A percentile compares a stretch with the other conserved stretches of the same genome.
phyloP scores from a whole-genome alignment of 495 filamentous ascomycete species.

The Lasiosphaeria miniovina region DNA sequence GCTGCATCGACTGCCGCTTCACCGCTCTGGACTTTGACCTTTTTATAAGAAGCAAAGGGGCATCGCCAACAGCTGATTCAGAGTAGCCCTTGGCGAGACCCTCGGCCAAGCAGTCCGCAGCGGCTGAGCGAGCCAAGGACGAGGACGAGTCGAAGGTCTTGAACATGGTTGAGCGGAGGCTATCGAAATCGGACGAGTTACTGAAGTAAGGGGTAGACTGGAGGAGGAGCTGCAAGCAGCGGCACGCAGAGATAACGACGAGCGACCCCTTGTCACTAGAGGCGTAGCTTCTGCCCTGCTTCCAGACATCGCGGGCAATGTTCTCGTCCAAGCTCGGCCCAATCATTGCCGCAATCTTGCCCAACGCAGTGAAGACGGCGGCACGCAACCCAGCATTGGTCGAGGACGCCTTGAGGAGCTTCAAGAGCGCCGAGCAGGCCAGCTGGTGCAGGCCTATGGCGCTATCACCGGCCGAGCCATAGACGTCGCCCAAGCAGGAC shows the following conservation, averaged over 20 bases:
- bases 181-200: conserved; percentile 89
- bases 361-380: conserved; percentile 75
- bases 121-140: conserved; percentile 72
- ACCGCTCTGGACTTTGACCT: conserved; percentile 68
- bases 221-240: conserved; percentile 72
- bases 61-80: conserved; percentile 52
- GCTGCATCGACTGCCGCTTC: conserved; percentile 62
- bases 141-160: conserved; percentile 80
- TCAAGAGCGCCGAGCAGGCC: conserved; percentile 66
- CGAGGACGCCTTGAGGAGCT: conserved; percentile 74
- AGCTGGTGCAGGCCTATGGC: conserved; percentile 80
- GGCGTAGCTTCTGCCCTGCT: conserved; percentile 75
- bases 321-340: conserved; percentile 75
- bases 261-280: conserved; percentile 77
- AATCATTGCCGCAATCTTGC: conserved; percentile 71
- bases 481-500: conserved; percentile 84
- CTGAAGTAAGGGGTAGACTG: conserved; percentile 75
- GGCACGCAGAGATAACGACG: conserved; percentile 75
- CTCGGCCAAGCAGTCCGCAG: conserved; percentile 80
- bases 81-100: conserved; percentile 78
- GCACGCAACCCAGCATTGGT: conserved; percentile 79
- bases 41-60: conserved; percentile 59
- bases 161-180: conserved; percentile 71
- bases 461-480: conserved; percentile 86
- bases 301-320: conserved; percentile 89